Evolutionary conservation across 2,329 filamentous ascomycete genomes (phyloP).

Genomic region (Colletotrichum nymphaeae): DNA sequence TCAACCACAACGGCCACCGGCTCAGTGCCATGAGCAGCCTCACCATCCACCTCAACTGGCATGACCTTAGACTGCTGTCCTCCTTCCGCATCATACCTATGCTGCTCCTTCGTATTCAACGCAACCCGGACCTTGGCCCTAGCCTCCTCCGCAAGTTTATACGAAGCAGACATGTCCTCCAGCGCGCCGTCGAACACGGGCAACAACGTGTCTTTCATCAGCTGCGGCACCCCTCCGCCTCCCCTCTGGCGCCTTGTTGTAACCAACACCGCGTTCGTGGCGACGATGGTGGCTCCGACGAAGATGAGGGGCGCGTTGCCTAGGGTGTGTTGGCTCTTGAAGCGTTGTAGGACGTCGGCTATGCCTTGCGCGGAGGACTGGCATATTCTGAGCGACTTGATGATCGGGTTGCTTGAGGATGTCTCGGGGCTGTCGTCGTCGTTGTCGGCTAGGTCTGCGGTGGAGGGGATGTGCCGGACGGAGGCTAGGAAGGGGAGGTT

Average conservation of each 20-base stretch:
- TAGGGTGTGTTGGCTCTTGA: slow-evolving; percentile 11
- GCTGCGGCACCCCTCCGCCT: background rate
- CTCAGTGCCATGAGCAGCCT: background rate
- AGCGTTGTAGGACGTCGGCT: slow-evolving; percentile 11
- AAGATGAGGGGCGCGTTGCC: slow-evolving; percentile 6
- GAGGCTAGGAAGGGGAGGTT: slow-evolving; percentile 26
- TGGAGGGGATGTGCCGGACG: background rate
- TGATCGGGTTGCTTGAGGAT: background rate
- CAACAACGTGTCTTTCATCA: background rate
- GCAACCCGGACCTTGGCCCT: background rate
- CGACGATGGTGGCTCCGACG: slow-evolving; percentile 7
- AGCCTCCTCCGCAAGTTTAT: slow-evolving; percentile 14
- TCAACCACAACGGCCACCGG: background rate
- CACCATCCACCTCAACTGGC: background rate
- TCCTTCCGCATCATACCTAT: background rate
- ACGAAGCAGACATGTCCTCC: slow-evolving; percentile 7
- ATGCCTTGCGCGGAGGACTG: background rate
- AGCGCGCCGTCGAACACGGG: background rate
- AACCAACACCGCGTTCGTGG: slow-evolving; percentile 12
- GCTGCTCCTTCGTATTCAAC: background rate
- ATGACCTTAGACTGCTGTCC: background rate
- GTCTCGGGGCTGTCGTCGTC: background rate
- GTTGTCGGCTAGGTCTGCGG: background rate
- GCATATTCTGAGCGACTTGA: slow-evolving; percentile 1
- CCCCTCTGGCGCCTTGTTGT: background rate